Base-by-base conservation (phyloP, 2,329 filamentous ascomycete genomes). In the Bertia moriformis region DNA sequence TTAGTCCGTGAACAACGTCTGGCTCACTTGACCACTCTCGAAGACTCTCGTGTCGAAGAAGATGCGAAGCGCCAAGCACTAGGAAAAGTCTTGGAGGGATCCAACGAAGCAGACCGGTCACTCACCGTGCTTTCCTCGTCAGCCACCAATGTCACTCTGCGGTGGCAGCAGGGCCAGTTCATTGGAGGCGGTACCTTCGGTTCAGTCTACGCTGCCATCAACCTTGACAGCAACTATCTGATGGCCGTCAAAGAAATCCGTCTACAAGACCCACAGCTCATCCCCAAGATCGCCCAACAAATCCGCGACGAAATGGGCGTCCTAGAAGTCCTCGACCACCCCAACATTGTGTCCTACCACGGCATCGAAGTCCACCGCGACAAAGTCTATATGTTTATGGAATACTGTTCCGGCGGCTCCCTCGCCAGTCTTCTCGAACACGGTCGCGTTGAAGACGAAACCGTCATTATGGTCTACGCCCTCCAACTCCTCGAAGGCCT, bases 381-480 rank as follows among this genome's bases (percentile, higher is more conserved):
- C 66, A 91, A 94, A 54, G 91, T 98, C n/a, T 98, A 96, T 60
- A 95, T 98, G 48, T 98, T 98, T 57, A 98, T 98, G 91, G 91
- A 98, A 59, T 96, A 93, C 60, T 98, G 91, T 58, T 93, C 87
- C 3, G 89, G 91, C 39, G 91, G 91, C 15, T 96, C 89, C 14
- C 68, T 98, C 38, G 88, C 91, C 32, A 83, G 75, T 38, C 65
- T 98, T 39, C 67, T 98, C 32, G 91, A 98, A 57, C 89, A 98
- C 53, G 91, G 91, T 12, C 83, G 91, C 30, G 95, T 98, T 45
- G 91, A 95, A 62, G 93, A 96, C 53, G 91, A 98, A 57, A 91
- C 88, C 41, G 88, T 96, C 44, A 89, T 94, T 44, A 93, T 93
- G 77, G 89, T 96, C 32, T 96, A 96, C 56, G 85, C 86, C 18